These are phyloP conservation scores for Annulohypoxylon maeteangense DNA, from an alignment of 495 filamentous ascomycete species.

Conservation along the genomic window DNA sequence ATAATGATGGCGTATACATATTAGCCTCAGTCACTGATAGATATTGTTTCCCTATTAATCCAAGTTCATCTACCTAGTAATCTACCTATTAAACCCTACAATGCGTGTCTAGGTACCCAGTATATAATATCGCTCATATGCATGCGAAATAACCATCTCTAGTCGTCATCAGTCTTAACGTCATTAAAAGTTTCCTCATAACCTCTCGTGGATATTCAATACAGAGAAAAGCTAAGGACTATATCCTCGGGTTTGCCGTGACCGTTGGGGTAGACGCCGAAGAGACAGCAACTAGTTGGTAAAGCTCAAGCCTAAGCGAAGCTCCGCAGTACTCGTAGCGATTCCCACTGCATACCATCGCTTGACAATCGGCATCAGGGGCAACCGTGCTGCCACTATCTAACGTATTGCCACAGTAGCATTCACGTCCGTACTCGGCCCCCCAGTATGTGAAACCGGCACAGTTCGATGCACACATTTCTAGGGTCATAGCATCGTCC, in stretches of 20 bases:
- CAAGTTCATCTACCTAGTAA: not conserved
- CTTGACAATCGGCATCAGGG: conserved; percentile 48
- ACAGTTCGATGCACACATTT: conserved; percentile 49
- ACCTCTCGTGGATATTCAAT: conserved; percentile 51
- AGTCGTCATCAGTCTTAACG: not conserved
- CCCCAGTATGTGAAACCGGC: conserved; percentile 49
- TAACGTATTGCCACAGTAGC: conserved; percentile 54
- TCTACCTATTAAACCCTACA: not conserved
- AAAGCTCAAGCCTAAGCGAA: conserved; percentile 48
- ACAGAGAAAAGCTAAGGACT: not conserved
- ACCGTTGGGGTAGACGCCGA: not conserved
- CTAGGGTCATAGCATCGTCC: conserved; percentile 49
- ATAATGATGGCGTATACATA: too few species aligned
- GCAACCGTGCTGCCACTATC: conserved; percentile 44
- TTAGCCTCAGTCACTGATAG: too few species aligned
- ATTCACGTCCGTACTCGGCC: conserved; percentile 51
- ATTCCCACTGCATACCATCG: conserved; percentile 47
- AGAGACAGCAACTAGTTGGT: conserved; percentile 37
- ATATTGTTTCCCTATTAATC: not conserved
- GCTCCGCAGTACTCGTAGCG: conserved; percentile 52
- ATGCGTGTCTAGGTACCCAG: not conserved
- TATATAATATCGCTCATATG: not conserved
- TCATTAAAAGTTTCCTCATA: conserved; percentile 16
- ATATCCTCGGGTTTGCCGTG: conserved; percentile 11
- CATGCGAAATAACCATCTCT: not conserved